Conservation (phyloP, 108 stramenopile species). For the Skeletonema tropicum region DNA sequence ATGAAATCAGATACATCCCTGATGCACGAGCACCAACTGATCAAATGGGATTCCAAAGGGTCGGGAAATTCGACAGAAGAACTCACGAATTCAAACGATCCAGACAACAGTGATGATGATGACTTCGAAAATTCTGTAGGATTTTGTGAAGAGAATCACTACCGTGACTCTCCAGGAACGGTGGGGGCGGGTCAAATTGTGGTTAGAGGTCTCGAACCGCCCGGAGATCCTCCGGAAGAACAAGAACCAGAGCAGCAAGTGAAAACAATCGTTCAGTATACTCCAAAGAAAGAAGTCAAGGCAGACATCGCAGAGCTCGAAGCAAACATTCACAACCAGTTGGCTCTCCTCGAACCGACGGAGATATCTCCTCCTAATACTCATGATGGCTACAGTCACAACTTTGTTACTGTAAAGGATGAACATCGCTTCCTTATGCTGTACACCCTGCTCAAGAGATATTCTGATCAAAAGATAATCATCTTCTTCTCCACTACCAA, state of each 20-base stretch:
- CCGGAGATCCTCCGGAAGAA: background rate
- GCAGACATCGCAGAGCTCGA: background rate
- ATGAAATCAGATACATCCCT: background rate
- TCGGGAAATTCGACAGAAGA: background rate
- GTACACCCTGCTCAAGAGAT: constrained; percentile 43
- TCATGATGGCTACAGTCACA: constrained; percentile 32
- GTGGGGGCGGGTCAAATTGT: background rate
- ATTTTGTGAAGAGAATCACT: background rate
- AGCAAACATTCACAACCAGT: background rate
- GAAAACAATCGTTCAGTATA: constrained; percentile 1
- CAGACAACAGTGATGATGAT: background rate
- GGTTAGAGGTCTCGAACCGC: background rate
- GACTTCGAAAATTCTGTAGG: constrained; percentile 1
- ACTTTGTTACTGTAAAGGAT: constrained; percentile 45
- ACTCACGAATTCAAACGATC: background rate
- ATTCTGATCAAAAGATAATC: constrained; percentile 22
- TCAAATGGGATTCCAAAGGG: background rate
- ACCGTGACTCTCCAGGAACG: background rate
- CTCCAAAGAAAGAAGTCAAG: background rate
- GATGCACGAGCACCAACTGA: constrained; percentile 1
- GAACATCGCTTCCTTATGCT: constrained; percentile 44
- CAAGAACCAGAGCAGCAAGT: background rate
- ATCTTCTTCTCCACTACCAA: constrained; percentile 46
- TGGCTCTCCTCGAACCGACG: background rate
- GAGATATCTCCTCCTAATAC: background rate